Percentiles rank a stretch among this genome's conserved stretches.
phyloP scores from a whole-genome alignment of 805 yeast species.

The Candida manassasensis region DNA sequence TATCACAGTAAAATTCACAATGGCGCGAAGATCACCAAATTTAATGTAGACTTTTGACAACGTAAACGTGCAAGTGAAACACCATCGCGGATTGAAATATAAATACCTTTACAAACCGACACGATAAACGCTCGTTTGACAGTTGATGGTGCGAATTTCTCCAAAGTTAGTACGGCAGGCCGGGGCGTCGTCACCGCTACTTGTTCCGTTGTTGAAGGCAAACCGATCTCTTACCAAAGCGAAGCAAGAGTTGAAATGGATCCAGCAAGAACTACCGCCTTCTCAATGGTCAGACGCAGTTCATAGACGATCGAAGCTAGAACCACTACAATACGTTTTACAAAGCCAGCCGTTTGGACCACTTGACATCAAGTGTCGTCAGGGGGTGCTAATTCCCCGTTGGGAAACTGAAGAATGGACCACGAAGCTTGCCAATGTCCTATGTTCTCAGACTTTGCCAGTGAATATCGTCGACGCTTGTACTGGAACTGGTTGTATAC shows the following conservation, averaged over 20 bases:
- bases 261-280: conserved; percentile 49
- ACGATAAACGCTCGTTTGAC: too few species aligned
- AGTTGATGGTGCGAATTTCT: conserved; percentile 36
- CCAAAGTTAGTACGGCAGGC: conserved; percentile 25
- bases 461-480: conserved; percentile 60
- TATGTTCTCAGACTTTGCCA: not conserved
- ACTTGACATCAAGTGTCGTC: conserved; percentile 53
- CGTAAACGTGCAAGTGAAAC: too few species aligned
- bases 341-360: conserved; percentile 85
- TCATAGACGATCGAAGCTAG: conserved; percentile 42
- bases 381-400: conserved; percentile 79
- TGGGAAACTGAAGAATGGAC: conserved; percentile 97
- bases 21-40: too few species aligned
- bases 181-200: conserved; percentile 16
- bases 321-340: conserved; percentile 81
- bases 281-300: conserved; percentile 51
- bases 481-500: conserved; percentile 87
- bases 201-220: conserved; percentile 32
- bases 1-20: too few species aligned
- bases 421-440: conserved; percentile 28
- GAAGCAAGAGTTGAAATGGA: conserved; percentile 59
- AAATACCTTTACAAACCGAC: too few species aligned
- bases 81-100: too few species aligned
- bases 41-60: too few species aligned
- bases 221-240: conserved; percentile 38